Conservation (phyloP, 495 filamentous ascomycete genomes). For the Penicillium manginii region DNA sequence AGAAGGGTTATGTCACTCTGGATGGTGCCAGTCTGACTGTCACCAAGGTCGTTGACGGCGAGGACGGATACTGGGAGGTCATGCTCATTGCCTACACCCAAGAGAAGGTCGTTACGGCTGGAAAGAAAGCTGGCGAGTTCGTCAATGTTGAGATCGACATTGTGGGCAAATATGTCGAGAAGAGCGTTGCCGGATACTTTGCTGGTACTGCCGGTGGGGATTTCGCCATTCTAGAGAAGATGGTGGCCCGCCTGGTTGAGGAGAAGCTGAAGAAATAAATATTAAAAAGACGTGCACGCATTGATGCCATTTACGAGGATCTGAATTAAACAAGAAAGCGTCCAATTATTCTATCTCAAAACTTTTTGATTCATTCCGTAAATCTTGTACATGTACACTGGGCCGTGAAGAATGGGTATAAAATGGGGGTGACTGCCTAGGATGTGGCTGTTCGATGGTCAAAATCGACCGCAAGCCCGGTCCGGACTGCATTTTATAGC, state of each 20-base stretch:
- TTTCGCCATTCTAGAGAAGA: constrained; percentile 75
- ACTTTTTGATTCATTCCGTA: constrained; percentile 20
- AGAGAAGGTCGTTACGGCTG: constrained; percentile 82
- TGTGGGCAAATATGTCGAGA: constrained; percentile 98
- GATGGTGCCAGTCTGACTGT: constrained; percentile 97
- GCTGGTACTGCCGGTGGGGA: constrained; percentile 54
- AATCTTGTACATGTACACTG: constrained; percentile 28
- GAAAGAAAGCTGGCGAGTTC: constrained; percentile 78
- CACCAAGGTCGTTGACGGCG: constrained; percentile 72
- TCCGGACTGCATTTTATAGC: neutral
- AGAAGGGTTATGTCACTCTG: constrained; percentile 94
- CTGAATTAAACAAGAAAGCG: constrained; percentile 16
- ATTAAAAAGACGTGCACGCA: neutral
- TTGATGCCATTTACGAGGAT: constrained; percentile 22
- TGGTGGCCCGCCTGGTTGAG: constrained; percentile 80
- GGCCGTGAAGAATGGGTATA: constrained; percentile 24
- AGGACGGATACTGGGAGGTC: constrained; percentile 89
- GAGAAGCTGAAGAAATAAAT: constrained; percentile 59
- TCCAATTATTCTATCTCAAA: constrained; percentile 17
- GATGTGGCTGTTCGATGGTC: neutral
- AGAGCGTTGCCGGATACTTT: constrained; percentile 70
- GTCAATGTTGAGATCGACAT: constrained; percentile 99
- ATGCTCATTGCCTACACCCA: constrained; percentile 99
- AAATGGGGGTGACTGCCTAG: constrained; percentile 9
- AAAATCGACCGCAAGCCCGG: neutral